Percentiles rank a stretch among this genome's conserved stretches.
Evolutionary conservation across 1,139 yeast genomes (phyloP).

Genomic region (Candida albicans): DNA sequence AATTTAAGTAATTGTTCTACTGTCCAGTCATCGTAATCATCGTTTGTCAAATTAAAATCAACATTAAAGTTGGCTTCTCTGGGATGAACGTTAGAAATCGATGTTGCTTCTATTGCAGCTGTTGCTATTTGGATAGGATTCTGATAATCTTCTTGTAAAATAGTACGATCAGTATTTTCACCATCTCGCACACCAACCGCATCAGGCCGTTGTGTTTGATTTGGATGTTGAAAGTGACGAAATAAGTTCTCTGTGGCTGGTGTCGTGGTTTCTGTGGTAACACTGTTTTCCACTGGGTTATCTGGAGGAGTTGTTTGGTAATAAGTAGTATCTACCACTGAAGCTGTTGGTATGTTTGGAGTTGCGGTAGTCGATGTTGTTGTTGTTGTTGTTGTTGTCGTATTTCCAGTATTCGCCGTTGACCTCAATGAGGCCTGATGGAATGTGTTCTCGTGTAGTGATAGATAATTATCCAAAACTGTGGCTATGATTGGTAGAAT

Average conservation of each 20-base stretch:
- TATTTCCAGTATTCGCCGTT: not conserved
- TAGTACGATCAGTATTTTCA: not conserved
- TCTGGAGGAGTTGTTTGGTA: constrained; percentile 3
- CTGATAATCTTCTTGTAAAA: constrained; percentile 2
- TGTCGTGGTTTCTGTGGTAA: constrained; percentile 1
- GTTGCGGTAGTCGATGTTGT: constrained; percentile 6
- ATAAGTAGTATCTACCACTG: constrained; percentile 6
- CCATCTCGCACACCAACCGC: constrained; percentile 1
- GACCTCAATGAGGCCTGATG: constrained; percentile 28
- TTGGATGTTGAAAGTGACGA: constrained; percentile 7
- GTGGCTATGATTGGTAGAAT: constrained; percentile 90
- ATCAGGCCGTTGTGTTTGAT: constrained; percentile 1
- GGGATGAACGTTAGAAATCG: constrained; percentile 11
- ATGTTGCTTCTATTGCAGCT: constrained; percentile 18
- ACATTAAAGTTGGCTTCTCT: constrained; percentile 6
- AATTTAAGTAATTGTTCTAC: constrained; percentile 42
- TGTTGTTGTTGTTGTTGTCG: constrained; percentile 2
- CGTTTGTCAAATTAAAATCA: constrained; percentile 29
- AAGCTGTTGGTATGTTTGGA: constrained; percentile 7
- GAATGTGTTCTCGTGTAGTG: constrained; percentile 42
- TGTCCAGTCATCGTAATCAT: constrained; percentile 40
- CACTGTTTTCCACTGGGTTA: not conserved
- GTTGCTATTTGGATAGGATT: constrained; percentile 17
- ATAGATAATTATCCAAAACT: constrained; percentile 78
- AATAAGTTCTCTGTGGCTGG: constrained; percentile 6